phyloP scores from a whole-genome alignment of 306 rosid species.

The Rosa persica region DNA sequence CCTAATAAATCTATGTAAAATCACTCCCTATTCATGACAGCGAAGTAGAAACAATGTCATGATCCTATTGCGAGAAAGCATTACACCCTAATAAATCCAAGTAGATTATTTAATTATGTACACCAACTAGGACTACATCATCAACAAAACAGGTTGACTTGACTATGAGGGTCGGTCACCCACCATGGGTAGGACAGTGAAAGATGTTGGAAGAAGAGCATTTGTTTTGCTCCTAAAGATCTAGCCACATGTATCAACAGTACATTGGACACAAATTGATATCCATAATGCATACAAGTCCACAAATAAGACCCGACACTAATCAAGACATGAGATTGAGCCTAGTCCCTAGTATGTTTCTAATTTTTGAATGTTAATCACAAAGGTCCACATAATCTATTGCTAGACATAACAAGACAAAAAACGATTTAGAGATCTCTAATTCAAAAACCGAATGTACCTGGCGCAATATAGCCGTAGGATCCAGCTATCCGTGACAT shows the following conservation, averaged over 20 bases:
- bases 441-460: slow-evolving; percentile 22
- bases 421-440: neutral
- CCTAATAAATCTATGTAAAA: too few species aligned
- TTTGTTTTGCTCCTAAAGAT: neutral
- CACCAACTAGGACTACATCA: neutral
- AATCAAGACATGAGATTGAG: neutral
- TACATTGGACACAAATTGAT: neutral
- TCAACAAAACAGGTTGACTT: neutral
- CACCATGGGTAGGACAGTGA: neutral
- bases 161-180: slow-evolving; percentile 7
- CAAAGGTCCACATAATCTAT: neutral
- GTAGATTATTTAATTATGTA: neutral
- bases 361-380: neutral
- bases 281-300: neutral
- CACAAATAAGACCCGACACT: neutral
- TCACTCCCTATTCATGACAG: neutral
- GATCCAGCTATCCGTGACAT: slow-evolving; percentile 82
- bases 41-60: neutral
- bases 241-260: neutral
- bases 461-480: slow-evolving; percentile 88
- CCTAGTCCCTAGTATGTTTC: neutral
- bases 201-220: neutral
- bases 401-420: neutral
- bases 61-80: neutral
- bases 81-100: neutral